Evolutionary conservation across 768 basidiomycete species (phyloP), one percentile per base, ranked within the genome.

Genomic region (Trametes cinnabarina): DNA sequence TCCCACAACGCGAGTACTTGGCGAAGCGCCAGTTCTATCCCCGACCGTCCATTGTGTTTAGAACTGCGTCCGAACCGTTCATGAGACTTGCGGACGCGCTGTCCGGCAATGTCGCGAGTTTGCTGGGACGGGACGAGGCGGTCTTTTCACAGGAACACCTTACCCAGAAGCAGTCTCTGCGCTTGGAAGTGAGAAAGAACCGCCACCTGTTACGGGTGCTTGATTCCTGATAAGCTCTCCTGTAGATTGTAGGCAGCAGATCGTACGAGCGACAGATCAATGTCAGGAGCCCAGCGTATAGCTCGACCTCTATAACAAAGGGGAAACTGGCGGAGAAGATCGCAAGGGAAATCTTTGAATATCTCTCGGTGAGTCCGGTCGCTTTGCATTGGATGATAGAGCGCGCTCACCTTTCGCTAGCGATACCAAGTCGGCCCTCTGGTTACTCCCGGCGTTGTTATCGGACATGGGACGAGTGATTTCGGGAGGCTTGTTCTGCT

Each of bases 401-500:
- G 20, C 20, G 9, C 20, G 35, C n/a, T n/a, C n/a, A n/a, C n/a
- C n/a, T n/a, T 42, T n/a, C 35, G 12, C 30, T 12, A 62, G 60
- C 55, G 56, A 8, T 30, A 54, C 8, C 46, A 35, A 19, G 19
- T 19, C 3, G 25, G 20, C 1, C 35, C 53, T 3, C 14, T 57
- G 10, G 48, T 46, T 0, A n/a, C 40, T 10, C 40, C 51, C 30
- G 12, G 12, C 12, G 30, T 32, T n/a, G 19, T 19, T 10, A 12
- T 61, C 39, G 55, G 60, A 3, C 55, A 55, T 12, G 55, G 51
- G 8, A 30, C 37, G 6, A n/a, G 40, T 15, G 60, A 47, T 1
- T 64, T 63, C 44, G 62, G 63, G 17, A 35, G 41, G 15, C 23
- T 66, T 3, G 57, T 60, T 15, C 57, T 66, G 14, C n/a, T 61